Base-by-base conservation (phyloP, 129 eudicot genomes). In the Flaveria sonorensis region DNA sequence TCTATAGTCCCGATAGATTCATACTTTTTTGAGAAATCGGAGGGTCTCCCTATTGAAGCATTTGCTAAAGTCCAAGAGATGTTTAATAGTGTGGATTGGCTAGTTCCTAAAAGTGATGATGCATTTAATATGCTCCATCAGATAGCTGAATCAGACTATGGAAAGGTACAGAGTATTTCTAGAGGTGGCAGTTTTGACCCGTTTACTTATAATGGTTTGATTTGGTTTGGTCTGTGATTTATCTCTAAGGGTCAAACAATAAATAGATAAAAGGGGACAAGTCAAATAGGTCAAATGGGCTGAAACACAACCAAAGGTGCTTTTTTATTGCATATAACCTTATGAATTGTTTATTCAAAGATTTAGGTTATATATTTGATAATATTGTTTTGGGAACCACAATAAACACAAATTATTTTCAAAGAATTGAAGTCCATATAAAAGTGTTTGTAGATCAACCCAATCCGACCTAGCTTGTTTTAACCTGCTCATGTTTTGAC, bases 1-100 rank as follows among this genome's bases (percentile, higher is more conserved):
- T 83, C 86, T 52, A 65, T 67, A 45, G 67, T 55, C 30, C 51
- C 86, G 20, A 46, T 79, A 68, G 86, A 88, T 71, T 46, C 82
- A 0, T 84, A 85, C 62, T 79, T 76, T 76, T 67, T 73, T 61
- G 90, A 82, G 10, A 90, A 68, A 66, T 81, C 81, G 40, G 91
- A 82, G 72, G 92, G 88, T 77, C 89, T 89, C 63, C 96, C 92
- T 20, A 76, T 86, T 59, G 97, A 92, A 86, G 96, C 96, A 57
- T 89, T 89, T 80, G 88, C 88, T 57, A 84, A 74, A 69, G 87
- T 88, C 52, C 86, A 86, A 55, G 93, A 89, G 71, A 84, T 87
- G 21, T 86, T 89, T 72, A 87, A 63, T 78, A 79, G 72, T 74
- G 88, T 76, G 48, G 96, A 89, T 77, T 87, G 88, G 91, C 64